phyloP scores from a whole-genome alignment of 805 yeast genomes.

The Metschnikowia baotianmanensis region DNA sequence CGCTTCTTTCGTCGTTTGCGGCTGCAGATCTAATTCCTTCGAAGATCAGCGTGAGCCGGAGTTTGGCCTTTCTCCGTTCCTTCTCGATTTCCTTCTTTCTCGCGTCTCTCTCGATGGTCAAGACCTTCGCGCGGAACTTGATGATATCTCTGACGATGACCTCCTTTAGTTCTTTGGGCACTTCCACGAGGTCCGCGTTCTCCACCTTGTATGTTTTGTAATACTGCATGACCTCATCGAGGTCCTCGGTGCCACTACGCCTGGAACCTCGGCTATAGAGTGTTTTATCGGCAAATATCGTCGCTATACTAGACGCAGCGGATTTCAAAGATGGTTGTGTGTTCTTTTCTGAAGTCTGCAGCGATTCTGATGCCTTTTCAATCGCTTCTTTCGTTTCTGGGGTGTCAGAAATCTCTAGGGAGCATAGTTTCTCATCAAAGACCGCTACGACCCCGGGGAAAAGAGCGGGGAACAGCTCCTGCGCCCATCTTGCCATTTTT shows the following conservation, averaged over 20 bases:
- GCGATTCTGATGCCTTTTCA: neutral
- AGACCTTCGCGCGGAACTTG: conserved; percentile 54
- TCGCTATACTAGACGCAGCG: neutral
- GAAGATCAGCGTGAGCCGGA: conserved; percentile 45
- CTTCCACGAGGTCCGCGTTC: conserved; percentile 53
- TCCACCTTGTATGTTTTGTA: conserved; percentile 50
- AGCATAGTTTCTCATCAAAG: conserved; percentile 9
- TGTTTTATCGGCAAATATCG: conserved; percentile 19
- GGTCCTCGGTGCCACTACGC: conserved; percentile 33
- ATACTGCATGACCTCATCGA: conserved; percentile 35
- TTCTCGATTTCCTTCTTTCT: conserved; percentile 46
- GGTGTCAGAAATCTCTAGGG: neutral
- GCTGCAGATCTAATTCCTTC: conserved; percentile 34
- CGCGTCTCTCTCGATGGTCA: conserved; percentile 50
- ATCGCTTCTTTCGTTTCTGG: neutral
- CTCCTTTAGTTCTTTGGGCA: conserved; percentile 53
- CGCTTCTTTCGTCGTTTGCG: conserved; percentile 8
- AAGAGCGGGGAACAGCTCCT: conserved; percentile 1
- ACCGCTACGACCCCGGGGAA: conserved; percentile 8
- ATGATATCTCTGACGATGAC: conserved; percentile 52
- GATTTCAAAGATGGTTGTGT: neutral
- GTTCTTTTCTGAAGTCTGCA: too few species aligned
- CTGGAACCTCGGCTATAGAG: conserved; percentile 21
- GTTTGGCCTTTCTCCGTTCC: conserved; percentile 50
- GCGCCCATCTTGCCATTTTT: conserved; percentile 18